phyloP scores from a whole-genome alignment of 306 rosid species.

The Myrica gale region DNA sequence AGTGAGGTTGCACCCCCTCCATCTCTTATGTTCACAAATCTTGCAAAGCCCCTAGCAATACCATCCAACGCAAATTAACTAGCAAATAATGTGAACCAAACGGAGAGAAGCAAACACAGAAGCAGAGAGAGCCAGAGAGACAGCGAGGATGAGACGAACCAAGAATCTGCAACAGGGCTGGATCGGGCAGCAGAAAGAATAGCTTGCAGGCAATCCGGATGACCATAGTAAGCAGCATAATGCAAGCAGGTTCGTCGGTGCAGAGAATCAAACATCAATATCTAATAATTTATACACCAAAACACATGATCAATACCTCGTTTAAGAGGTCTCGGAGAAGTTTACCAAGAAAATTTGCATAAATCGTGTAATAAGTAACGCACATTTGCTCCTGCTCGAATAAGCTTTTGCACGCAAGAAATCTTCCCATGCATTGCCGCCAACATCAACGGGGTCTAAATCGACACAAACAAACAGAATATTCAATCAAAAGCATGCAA shows the following conservation, averaged over 20 bases:
- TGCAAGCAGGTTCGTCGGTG: slow-evolving; percentile 84
- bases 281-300: slow-evolving; percentile 41
- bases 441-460: slow-evolving; percentile 82
- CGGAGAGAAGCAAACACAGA: not conserved
- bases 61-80: slow-evolving; percentile 23
- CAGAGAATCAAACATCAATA: slow-evolving; percentile 77
- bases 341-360: slow-evolving; percentile 13
- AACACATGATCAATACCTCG: slow-evolving; percentile 17
- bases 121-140: slow-evolving; percentile 4
- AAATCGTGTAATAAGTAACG: slow-evolving; percentile 26
- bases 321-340: slow-evolving; percentile 1
- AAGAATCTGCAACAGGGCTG: slow-evolving; percentile 66
- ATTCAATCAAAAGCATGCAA: slow-evolving; percentile 2
- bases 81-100: not conserved
- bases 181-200: slow-evolving; percentile 78
- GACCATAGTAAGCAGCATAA: slow-evolving; percentile 78
- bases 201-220: slow-evolving; percentile 69
- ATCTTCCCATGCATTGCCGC: slow-evolving; percentile 82
- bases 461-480: slow-evolving; percentile 15
- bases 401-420: slow-evolving; percentile 58
- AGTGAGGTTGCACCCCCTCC: slow-evolving; percentile 81
- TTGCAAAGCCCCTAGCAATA: slow-evolving; percentile 69
- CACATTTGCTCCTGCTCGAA: slow-evolving; percentile 87
- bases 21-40: slow-evolving; percentile 92
- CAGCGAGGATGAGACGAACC: slow-evolving; percentile 41